Evolutionary conservation across 2,329 filamentous ascomycete genomes (phyloP), one percentile per base, ranked within the genome.

Genomic region (Trichophyton simii): DNA sequence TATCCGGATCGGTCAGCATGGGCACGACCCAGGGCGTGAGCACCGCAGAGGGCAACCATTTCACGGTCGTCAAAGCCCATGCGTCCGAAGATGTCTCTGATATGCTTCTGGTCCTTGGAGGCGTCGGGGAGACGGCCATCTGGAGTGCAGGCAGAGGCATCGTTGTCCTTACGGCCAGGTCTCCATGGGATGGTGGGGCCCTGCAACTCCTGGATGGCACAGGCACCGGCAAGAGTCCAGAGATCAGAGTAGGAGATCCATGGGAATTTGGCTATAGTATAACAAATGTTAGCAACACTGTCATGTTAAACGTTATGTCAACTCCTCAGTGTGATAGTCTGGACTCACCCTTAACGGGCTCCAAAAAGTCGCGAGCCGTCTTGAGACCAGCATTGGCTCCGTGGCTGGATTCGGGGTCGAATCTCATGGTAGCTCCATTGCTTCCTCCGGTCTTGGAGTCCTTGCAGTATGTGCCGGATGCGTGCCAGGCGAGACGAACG

Each of bases 21-120:
- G 80, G 88, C 95, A 67, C 91, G 89, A 65, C 91, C 91, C 42
- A 96, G 83, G 60, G 89, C 88, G 78, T 96, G 91, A 57, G 88
- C 91, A 67, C 91, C 91, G 25, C 82, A 81, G 60, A 97, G 83
- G 34, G 92, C 94, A 54, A 96, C 92, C 72, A 97, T 97, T 77
- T 96, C 91, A 71, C 88, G 88, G 78, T 99, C 92, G 76, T 94
- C 87, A 82, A 96, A 97, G 67, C 92, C 92, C 92, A 97, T 97
- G 73, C 92, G 90, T 76, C 86, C 84, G 78, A 97, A 99, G 80
- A 97, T 92, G 78, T 84, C 83, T 70, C 94, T 87, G 69, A 97
- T 83, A 78, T 97, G 92, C 72, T 85, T 83, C 64, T 85, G 80
- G 64, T 83, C 87, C 82, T 96, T 84, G 68, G 84, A 75, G 59